A percentile compares a stretch with the other conserved stretches of the same genome.
Conservation (phyloP, 305 asterid genomes). For the Fraxinus sp. region DNA sequence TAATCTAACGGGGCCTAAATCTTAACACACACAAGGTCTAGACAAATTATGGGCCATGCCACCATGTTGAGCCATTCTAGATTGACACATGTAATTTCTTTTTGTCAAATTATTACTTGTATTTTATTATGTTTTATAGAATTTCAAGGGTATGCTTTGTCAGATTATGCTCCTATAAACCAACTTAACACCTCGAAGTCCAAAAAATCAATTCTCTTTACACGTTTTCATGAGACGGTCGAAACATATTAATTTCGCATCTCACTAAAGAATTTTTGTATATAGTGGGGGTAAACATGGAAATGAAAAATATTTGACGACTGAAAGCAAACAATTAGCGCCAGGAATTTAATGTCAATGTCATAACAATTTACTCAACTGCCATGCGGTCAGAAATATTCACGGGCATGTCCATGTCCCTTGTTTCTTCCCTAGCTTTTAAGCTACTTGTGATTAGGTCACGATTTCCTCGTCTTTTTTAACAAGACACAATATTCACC, state of each 20-base stretch:
- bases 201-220: background rate
- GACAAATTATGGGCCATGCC: background rate
- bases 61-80: background rate
- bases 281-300: background rate
- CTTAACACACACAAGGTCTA: background rate
- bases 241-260: background rate
- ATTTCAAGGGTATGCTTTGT: background rate
- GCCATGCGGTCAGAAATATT: slow-evolving; percentile 33
- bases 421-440: slow-evolving; percentile 12
- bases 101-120: no score
- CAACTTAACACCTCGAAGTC: background rate
- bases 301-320: slow-evolving; percentile 27
- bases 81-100: background rate
- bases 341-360: slow-evolving; percentile 31
- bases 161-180: background rate
- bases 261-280: background rate
- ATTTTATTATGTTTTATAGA: no score
- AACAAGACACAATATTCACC: slow-evolving; percentile 32
- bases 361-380: slow-evolving; percentile 10
- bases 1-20: no score
- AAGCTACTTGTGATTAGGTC: slow-evolving; percentile 36
- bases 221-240: background rate
- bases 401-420: slow-evolving; percentile 62
- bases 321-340: slow-evolving; percentile 32
- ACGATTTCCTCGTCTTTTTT: slow-evolving; percentile 55